Percentiles rank a stretch among this genome's conserved stretches.
Conservation (phyloP, 768 basidiomycete genomes). For the Hypholoma sublateritium region DNA sequence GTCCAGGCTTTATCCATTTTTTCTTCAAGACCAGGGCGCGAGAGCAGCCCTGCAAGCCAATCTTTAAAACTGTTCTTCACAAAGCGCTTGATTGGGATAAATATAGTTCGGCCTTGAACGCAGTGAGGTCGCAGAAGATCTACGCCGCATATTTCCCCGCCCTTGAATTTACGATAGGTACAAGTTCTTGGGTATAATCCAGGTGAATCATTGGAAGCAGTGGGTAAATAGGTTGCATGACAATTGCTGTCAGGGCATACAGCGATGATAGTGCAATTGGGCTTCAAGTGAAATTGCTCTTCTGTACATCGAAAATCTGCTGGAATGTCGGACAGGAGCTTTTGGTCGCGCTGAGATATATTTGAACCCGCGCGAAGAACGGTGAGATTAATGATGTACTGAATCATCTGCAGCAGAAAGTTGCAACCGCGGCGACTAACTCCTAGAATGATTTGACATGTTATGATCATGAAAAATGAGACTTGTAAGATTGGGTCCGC, state of each 20-base stretch:
- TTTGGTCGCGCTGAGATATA: slow-evolving; percentile 1
- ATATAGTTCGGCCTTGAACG: background rate
- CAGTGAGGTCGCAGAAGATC: background rate
- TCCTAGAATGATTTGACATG: slow-evolving; percentile 6
- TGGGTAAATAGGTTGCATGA: slow-evolving; percentile 5
- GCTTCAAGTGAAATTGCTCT: slow-evolving; percentile 1
- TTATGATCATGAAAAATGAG: slow-evolving; percentile 5
- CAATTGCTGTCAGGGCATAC: slow-evolving; percentile 10
- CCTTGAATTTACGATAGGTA: background rate
- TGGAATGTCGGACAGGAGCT: slow-evolving; percentile 2
- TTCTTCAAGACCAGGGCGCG: background rate
- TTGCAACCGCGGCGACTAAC: slow-evolving; percentile 7
- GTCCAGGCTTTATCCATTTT: background rate
- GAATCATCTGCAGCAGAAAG: slow-evolving; percentile 9
- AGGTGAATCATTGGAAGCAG: background rate
- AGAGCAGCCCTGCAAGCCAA: background rate
- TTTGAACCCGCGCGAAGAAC: background rate
- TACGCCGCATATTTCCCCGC: background rate
- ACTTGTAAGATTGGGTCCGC: slow-evolving; percentile 7
- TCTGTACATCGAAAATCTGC: slow-evolving; percentile 1
- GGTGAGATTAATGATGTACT: slow-evolving; percentile 9
- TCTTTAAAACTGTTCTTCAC: slow-evolving; percentile 7
- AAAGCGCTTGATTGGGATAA: slow-evolving; percentile 7
- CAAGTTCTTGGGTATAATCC: slow-evolving; percentile 1
- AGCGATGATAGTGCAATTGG: slow-evolving; percentile 1